A percentile compares a stretch with the other conserved stretches of the same genome.
phyloP scores from a whole-genome alignment of 768 basidiomycete genomes.

The Lentinus brumalis region DNA sequence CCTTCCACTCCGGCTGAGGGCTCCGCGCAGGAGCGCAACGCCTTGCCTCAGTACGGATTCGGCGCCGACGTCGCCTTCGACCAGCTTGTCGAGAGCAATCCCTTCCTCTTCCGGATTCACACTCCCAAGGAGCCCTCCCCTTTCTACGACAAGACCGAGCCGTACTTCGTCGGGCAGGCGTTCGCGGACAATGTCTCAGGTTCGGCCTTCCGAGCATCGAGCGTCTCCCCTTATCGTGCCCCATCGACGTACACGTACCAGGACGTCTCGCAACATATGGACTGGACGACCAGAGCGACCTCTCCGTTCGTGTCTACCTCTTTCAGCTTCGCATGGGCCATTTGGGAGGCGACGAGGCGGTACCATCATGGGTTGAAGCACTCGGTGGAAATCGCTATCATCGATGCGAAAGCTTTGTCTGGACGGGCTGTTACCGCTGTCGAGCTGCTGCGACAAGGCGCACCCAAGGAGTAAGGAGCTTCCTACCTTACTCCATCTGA shows the following conservation, averaged over 20 bases:
- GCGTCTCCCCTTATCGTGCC: constrained; percentile 28
- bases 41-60: constrained; percentile 75
- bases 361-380: constrained; percentile 74
- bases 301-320: constrained; percentile 76
- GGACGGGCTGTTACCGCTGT: constrained; percentile 64
- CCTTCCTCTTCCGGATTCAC: constrained; percentile 79
- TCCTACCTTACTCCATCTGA: not conserved
- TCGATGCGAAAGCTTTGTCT: constrained; percentile 64
- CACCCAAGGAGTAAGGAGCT: constrained; percentile 54
- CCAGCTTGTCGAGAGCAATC: constrained; percentile 60
- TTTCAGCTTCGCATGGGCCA: constrained; percentile 80
- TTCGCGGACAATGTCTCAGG: constrained; percentile 46
- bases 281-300: constrained; percentile 72
- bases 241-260: constrained; percentile 47
- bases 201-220: constrained; percentile 26
- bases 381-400: constrained; percentile 76
- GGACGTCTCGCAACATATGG: constrained; percentile 71
- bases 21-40: constrained; percentile 23
- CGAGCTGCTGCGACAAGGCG: constrained; percentile 56
- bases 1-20: constrained; percentile 9
- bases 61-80: constrained; percentile 63
- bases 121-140: constrained; percentile 65
- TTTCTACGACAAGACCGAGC: constrained; percentile 54
- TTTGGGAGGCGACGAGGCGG: constrained; percentile 81
- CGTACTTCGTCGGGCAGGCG: constrained; percentile 69